These are phyloP conservation scores for Trypanosomatidae sp. DNA, from an alignment of 208 protist genomes.

Conservation along the genomic window DNA sequence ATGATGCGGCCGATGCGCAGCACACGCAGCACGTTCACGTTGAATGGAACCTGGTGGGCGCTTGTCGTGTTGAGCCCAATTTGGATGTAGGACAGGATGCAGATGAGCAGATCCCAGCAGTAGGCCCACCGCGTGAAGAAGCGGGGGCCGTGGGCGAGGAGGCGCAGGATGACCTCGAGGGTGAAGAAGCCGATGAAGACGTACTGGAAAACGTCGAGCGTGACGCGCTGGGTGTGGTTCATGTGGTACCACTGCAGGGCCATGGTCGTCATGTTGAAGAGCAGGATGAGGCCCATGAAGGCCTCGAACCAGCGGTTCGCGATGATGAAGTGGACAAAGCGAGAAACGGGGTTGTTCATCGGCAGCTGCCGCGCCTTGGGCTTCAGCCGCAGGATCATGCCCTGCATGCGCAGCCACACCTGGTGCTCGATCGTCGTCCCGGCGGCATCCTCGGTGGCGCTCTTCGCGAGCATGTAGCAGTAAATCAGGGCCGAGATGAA, in stretches of 20 bases:
- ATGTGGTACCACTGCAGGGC: constrained; percentile 85
- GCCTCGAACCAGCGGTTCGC: constrained; percentile 56
- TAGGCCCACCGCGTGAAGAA: constrained; percentile 82
- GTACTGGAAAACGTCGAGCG: constrained; percentile 73
- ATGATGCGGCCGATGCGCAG: constrained; percentile 77
- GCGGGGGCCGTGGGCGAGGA: constrained; percentile 72
- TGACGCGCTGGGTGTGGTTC: constrained; percentile 39
- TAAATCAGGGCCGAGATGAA: constrained; percentile 90
- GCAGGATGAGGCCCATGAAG: constrained; percentile 68
- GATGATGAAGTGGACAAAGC: constrained; percentile 56
- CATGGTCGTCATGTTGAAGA: constrained; percentile 88
- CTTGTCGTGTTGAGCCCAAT: constrained; percentile 65
- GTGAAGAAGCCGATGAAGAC: constrained; percentile 89
- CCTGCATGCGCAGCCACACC: constrained; percentile 81
- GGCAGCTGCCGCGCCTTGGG: constrained; percentile 64
- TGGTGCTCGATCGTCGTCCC: constrained; percentile 77
- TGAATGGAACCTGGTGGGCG: constrained; percentile 74
- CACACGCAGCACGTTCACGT: constrained; percentile 88
- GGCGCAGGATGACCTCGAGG: constrained; percentile 74
- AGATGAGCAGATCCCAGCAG: constrained; percentile 84
- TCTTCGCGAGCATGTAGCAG: constrained; percentile 81
- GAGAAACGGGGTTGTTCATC: constrained; percentile 51
- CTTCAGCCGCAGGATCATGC: constrained; percentile 60
- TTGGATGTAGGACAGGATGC: constrained; percentile 78
- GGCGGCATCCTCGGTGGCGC: constrained; percentile 50